Base-by-base conservation (phyloP, 768 basidiomycete genomes). In the Rhizopogon sp. region DNA sequence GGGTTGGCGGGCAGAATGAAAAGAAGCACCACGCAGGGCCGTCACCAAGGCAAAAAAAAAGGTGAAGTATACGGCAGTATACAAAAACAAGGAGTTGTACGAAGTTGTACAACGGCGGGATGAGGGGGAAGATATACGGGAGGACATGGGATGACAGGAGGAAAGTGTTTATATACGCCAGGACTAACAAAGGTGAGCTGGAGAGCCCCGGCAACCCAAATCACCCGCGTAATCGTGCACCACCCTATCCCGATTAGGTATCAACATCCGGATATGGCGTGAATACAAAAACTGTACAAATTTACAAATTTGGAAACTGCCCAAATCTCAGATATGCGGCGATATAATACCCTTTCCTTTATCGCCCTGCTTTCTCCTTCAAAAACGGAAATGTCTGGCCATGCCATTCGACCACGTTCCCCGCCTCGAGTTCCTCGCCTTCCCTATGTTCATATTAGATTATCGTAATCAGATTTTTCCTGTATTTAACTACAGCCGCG, bases 311-410 rank as follows among this genome's bases (percentile, higher is more conserved):
- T 37, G 35, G 35, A 5, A 37, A 37, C 3, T 37, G 2, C 35
- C 35, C 35, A 41, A 52, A 70, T 71, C 69, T 69, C 52, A 70
- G 68, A 69, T 69, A 64, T 66, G 66, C 64, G 42, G 52, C 56
- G 53, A 50, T 58, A 47, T 8, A 17, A 28, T 44, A 22, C 22
- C 46, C 46, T 22, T 47, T 47, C 17, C 45, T 47, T 49, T 49
- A 49, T 49, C 46, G 13, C 33, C 29, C 35, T 37, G 25, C 25
- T 35, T 37, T 22, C 14, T 41, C 17, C 17, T 49, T 49, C 20
- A 49, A 35, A 33, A 22, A 37, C 35, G 46, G 46, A 35, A 49
- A 49, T 49, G 14, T 49, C 43, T 44, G 9, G n/a, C 16, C 35
- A 37, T 50, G 25, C 50, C 51, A 52, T 46, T 49, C 41, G 35